Evolutionary conservation across 305 asterid species (phyloP).

Genomic region (Fraxinus baroniana): DNA sequence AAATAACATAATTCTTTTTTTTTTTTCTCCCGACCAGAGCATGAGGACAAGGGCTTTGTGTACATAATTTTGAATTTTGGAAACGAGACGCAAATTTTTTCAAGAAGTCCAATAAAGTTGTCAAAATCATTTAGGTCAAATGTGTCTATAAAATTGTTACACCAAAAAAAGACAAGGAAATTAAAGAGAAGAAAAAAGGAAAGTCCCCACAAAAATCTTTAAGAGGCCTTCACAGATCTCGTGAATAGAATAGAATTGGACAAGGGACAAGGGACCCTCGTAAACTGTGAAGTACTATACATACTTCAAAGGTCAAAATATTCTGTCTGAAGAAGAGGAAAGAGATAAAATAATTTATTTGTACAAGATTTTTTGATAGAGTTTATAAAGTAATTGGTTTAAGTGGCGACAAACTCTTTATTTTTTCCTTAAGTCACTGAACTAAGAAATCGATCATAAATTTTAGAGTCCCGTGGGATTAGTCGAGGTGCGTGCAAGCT

Average conservation of each 20-base stretch:
- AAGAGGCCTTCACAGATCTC: neutral
- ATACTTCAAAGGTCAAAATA: conserved; percentile 13
- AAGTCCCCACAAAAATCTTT: neutral
- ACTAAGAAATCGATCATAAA: no score
- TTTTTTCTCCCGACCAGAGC: neutral
- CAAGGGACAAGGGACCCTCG: conserved; percentile 2
- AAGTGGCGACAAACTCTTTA: no score
- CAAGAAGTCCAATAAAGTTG: neutral
- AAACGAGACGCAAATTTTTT: neutral
- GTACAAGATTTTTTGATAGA: neutral
- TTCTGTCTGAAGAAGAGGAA: neutral
- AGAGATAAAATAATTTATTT: neutral
- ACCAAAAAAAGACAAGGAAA: neutral
- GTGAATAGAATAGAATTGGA: neutral
- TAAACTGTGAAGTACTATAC: neutral
- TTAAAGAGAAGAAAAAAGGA: neutral
- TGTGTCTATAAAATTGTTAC: neutral
- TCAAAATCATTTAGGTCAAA: neutral
- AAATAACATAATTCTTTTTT: no score
- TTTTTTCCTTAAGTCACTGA: no score
- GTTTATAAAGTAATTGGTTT: no score
- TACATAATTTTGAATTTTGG: neutral
- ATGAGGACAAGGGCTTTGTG: neutral
- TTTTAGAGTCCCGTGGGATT: no score
- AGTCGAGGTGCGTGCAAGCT: no score